A percentile compares a stretch with the other conserved stretches of the same genome.
These are phyloP conservation scores for Metschnikowia drakensbergensis DNA, from an alignment of 805 yeast species.

Conservation along the genomic window DNA sequence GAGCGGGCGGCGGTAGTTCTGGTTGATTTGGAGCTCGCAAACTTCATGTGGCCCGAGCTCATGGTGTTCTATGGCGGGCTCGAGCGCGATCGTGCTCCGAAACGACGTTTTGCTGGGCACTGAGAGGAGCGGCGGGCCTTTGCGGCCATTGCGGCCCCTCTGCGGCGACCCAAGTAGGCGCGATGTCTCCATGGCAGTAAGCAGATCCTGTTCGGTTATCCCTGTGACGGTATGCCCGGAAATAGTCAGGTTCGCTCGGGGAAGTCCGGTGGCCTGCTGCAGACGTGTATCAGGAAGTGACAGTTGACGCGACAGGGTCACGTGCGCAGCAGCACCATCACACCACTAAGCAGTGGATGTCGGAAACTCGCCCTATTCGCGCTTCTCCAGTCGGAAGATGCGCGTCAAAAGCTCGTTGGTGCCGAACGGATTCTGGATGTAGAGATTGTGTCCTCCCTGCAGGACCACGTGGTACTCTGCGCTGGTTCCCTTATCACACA, in stretches of 20 bases:
- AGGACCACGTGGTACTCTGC: slow-evolving; percentile 16
- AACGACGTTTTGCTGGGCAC: slow-evolving; percentile 27
- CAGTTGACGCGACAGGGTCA: too few species aligned
- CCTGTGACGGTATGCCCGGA: too few species aligned
- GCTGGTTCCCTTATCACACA: slow-evolving; percentile 14
- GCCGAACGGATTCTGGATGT: slow-evolving; percentile 44
- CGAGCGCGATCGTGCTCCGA: slow-evolving; percentile 14
- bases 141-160: neutral
- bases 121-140: slow-evolving; percentile 27
- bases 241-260: too few species aligned
- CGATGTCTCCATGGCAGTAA: neutral
- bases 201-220: neutral
- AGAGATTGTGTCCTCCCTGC: slow-evolving; percentile 44
- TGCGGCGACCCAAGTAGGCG: neutral
- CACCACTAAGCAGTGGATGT: too few species aligned
- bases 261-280: too few species aligned
- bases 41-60: neutral
- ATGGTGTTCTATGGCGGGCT: slow-evolving; percentile 18
- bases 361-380: too few species aligned
- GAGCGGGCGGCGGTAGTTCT: slow-evolving; percentile 11
- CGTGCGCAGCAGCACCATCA: too few species aligned
- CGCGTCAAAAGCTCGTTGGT: slow-evolving; percentile 26
- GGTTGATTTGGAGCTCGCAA: slow-evolving; percentile 7
- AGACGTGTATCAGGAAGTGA: too few species aligned
- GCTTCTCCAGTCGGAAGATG: neutral